Conservation (phyloP, 306 rosid species). For the Rubus parviflorus region DNA sequence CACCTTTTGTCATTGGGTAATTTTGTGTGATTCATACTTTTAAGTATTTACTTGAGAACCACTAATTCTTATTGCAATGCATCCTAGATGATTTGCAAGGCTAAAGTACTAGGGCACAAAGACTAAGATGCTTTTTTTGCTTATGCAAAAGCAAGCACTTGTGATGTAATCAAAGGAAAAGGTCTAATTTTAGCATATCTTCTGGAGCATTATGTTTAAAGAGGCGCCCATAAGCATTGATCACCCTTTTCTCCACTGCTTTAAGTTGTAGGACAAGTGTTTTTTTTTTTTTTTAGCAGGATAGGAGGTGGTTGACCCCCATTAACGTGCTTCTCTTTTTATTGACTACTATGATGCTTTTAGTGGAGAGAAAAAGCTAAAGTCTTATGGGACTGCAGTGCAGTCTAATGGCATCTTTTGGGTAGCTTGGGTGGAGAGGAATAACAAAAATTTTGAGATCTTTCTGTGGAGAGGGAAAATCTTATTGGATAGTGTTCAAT, state of each 20-base stretch:
- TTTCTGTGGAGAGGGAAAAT: neutral
- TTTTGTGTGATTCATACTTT: neutral
- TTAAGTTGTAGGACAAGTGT: neutral
- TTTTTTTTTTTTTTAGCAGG: neutral
- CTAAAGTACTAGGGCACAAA: neutral
- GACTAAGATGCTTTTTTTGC: neutral
- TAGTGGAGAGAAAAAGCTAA: neutral
- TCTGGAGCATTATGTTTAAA: neutral
- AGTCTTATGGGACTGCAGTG: neutral
- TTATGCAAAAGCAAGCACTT: neutral
- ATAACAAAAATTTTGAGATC: neutral
- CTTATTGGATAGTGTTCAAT: neutral
- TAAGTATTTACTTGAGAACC: too few species aligned
- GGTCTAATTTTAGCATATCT: neutral
- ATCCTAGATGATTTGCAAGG: neutral
- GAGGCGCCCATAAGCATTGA: neutral
- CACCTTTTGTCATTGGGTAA: neutral
- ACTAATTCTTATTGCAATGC: neutral
- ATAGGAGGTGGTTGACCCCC: neutral
- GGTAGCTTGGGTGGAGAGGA: neutral
- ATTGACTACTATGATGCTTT: neutral
- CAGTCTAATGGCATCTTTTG: neutral
- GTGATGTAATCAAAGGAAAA: neutral
- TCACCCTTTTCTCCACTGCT: neutral
- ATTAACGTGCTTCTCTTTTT: neutral